These are phyloP conservation scores for Pseudoperonospora humuli DNA, from an alignment of 352 stramenopile genomes.

Conservation along the genomic window DNA sequence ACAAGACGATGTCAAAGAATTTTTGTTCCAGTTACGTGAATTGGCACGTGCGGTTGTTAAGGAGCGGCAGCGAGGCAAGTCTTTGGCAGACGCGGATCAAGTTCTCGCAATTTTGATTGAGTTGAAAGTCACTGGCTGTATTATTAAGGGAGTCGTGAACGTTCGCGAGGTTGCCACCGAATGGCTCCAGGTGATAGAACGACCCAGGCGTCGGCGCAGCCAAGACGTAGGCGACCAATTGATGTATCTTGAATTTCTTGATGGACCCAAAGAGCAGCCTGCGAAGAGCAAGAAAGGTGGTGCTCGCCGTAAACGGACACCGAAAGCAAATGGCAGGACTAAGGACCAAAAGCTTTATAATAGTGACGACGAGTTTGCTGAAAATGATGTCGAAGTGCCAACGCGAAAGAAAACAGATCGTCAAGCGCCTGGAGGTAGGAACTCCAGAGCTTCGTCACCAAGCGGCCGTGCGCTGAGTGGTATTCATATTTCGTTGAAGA, in stretches of 20 bases:
- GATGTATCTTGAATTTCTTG: slow-evolving; percentile 84
- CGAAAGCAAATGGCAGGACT: slow-evolving; percentile 30
- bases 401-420: slow-evolving; percentile 34
- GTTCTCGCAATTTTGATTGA: slow-evolving; percentile 85
- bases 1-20: slow-evolving; percentile 76
- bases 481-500: slow-evolving; percentile 39
- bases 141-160: slow-evolving; percentile 68
- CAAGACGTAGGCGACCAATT: slow-evolving; percentile 76
- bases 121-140: slow-evolving; percentile 76
- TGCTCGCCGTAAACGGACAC: slow-evolving; percentile 24
- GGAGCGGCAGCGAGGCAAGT: slow-evolving; percentile 77
- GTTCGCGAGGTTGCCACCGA: slow-evolving; percentile 66
- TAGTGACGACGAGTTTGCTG: slow-evolving; percentile 47
- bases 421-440: slow-evolving; percentile 22
- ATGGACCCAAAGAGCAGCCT: slow-evolving; percentile 50
- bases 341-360: slow-evolving; percentile 33
- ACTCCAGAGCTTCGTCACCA: slow-evolving; percentile 20
- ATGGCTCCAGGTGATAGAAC: slow-evolving; percentile 83
- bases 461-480: slow-evolving; percentile 15
- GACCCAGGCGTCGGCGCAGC: slow-evolving; percentile 77
- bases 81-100: slow-evolving; percentile 75
- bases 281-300: slow-evolving; percentile 34
- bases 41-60: slow-evolving; percentile 74
- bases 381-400: slow-evolving; percentile 23
- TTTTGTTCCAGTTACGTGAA: slow-evolving; percentile 70